phyloP scores from a whole-genome alignment of 106 monocot species.

The Phalaenopsis aphrodite region DNA sequence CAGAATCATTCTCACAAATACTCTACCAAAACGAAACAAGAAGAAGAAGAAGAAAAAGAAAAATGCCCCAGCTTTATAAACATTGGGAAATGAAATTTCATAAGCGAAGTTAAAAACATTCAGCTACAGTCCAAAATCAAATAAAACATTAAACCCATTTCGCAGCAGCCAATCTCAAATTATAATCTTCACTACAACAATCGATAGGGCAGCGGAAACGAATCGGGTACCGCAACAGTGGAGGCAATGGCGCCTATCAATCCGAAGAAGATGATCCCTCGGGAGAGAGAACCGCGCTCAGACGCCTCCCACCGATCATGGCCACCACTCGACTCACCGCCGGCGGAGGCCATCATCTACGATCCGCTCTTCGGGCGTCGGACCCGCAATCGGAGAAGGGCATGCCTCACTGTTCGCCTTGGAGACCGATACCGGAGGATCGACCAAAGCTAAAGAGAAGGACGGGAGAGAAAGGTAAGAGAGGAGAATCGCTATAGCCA shows the following conservation, averaged over 20 bases:
- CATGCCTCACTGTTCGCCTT: constrained; percentile 4
- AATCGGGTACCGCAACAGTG: constrained; percentile 28
- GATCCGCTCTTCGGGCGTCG: not conserved
- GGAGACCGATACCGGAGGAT: not conserved
- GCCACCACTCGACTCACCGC: not conserved
- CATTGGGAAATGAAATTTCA: not conserved
- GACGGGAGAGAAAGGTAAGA: not conserved
- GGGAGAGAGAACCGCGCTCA: constrained; percentile 12
- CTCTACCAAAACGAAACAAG: not conserved
- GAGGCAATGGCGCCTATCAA: constrained; percentile 41
- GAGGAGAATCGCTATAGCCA: not conserved
- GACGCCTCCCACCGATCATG: constrained; percentile 1
- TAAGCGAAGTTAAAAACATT: not conserved
- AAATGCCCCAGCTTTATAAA: not conserved
- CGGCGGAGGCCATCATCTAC: constrained; percentile 1
- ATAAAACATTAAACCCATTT: not conserved
- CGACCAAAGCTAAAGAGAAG: not conserved
- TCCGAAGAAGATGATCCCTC: constrained; percentile 28
- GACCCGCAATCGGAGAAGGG: not conserved
- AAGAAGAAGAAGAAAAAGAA: not conserved
- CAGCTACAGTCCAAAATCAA: not conserved
- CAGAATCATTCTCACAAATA: not conserved
- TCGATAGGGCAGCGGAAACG: not conserved
- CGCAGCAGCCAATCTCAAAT: not conserved
- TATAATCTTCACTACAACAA: not conserved